Base-by-base conservation (phyloP, 2,329 filamentous ascomycete genomes). In the Ustilaginoidea virens region DNA sequence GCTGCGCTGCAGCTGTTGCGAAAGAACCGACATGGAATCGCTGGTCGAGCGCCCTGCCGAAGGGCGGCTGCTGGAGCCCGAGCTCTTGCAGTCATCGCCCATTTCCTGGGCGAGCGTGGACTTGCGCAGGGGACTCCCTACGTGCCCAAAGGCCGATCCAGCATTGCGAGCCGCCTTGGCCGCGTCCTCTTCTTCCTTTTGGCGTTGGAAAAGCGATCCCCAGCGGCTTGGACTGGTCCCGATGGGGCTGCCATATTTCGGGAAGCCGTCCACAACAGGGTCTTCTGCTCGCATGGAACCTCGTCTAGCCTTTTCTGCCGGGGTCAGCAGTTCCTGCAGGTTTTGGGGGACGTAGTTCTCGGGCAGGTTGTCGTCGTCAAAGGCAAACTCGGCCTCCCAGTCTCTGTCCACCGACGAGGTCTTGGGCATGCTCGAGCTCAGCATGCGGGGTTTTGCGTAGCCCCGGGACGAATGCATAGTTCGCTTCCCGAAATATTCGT, bases 291-390 rank as follows among this genome's bases (percentile, higher is more conserved):
- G 60, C 35, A 66, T 53, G 2, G 73, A 35, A 9, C 72, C 71
- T 27, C 74, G 57, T 8, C 74, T 60, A 8, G 71, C 74, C 47
- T 77, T 76, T 44, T 79, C 74, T 10, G 70, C 69, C 1, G 73
- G 71, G 4, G 74, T 79, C 39, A 79, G 52, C 10, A 79, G 58
- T 35, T 78, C 73, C 40, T 74, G 70, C 20, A 77, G 55, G 33
- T 72, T 67, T 35, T 69, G 79, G 0, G 87, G 90, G 7, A 96
- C 63, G 43, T 90, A 81, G 27, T 56, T 56, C 30, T 56, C 53
- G 16, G 53, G 53, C 5, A 49, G 39, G 22, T 52, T 53, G 31
- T 56, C 53, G 23, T 92, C 85, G 45, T 92, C 86, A 41, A 90
- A 87, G 17, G 77, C 69, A 44, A 92, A 90, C 32, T 69, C 64